A percentile compares a stretch with the other conserved stretches of the same genome.
These are phyloP conservation scores for Evernia prunastri DNA, from an alignment of 495 filamentous ascomycete species.

Conservation along the genomic window DNA sequence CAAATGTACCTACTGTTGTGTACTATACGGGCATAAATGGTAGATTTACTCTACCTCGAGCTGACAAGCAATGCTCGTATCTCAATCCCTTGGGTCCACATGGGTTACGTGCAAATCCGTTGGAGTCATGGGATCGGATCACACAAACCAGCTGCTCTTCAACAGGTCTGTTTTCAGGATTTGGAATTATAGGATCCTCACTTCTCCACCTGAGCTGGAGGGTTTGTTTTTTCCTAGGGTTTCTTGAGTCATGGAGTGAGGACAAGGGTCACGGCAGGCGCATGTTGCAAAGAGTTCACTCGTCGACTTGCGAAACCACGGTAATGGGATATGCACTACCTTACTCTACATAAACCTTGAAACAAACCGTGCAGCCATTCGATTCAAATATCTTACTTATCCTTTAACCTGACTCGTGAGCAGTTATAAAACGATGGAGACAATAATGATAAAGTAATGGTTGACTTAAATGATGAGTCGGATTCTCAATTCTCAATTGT, in stretches of 20 bases:
- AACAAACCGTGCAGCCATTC: too few species aligned
- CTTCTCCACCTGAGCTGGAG: not conserved
- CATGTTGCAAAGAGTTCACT: not conserved
- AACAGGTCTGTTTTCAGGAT: not conserved
- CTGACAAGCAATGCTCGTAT: not conserved
- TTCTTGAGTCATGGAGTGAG: not conserved
- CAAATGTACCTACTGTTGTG: too few species aligned
- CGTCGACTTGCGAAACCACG: conserved; percentile 6
- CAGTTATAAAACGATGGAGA: not conserved
- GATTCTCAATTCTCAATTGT: not conserved
- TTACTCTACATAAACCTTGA: not conserved
- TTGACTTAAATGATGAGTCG: too few species aligned
- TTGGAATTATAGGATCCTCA: not conserved
- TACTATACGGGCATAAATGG: too few species aligned
- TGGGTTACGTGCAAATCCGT: not conserved
- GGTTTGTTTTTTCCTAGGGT: too few species aligned
- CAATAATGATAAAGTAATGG: too few species aligned
- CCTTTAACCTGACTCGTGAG: too few species aligned
- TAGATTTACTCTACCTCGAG: too few species aligned
- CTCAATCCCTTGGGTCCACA: not conserved
- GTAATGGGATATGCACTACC: conserved; percentile 11
- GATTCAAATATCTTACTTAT: too few species aligned
- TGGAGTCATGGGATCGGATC: not conserved
- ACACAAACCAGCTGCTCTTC: not conserved
- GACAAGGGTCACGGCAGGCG: not conserved